Evolutionary conservation across 352 stramenopile species (phyloP).

Genomic region (Globisporangium radiosum): DNA sequence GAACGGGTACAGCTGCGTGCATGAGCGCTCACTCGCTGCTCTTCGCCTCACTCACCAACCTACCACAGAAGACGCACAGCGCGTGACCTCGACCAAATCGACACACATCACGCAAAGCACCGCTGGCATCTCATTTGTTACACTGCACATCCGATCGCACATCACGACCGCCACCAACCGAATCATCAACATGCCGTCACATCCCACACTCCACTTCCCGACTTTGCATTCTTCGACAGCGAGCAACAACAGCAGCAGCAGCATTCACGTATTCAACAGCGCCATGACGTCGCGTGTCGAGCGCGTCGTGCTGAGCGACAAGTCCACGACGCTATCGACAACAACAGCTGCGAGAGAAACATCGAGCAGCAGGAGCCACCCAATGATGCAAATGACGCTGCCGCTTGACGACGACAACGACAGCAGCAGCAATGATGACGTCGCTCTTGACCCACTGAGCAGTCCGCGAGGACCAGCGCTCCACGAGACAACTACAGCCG

Average conservation of each 20-base stretch:
- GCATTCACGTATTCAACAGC: no score
- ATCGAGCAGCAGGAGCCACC: slow-evolving; percentile 4
- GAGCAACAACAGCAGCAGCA: slow-evolving; percentile 1
- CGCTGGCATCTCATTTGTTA: no score
- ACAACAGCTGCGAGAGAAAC: background rate
- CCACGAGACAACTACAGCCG: background rate
- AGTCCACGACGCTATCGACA: background rate
- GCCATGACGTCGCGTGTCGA: slow-evolving; percentile 12
- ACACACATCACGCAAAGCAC: no score
- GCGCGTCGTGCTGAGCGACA: slow-evolving; percentile 10
- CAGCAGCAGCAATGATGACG: background rate
- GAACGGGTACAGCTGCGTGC: background rate
- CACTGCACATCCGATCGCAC: no score
- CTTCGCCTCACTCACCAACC: background rate
- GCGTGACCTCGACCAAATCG: background rate
- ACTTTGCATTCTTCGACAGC: slow-evolving; percentile 8
- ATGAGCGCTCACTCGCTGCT: background rate
- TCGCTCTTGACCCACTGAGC: background rate
- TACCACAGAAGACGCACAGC: background rate
- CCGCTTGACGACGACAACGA: slow-evolving; percentile 8
- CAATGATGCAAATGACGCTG: slow-evolving; percentile 14
- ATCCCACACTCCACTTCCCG: slow-evolving; percentile 12
- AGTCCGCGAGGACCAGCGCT: background rate
- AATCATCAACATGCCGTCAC: slow-evolving; percentile 9
- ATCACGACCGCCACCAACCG: no score